Percentiles rank a stretch among this genome's conserved stretches.
Evolutionary conservation across 2,329 filamentous ascomycete genomes (phyloP).

Genomic region (Fusarium pseudonygamai): DNA sequence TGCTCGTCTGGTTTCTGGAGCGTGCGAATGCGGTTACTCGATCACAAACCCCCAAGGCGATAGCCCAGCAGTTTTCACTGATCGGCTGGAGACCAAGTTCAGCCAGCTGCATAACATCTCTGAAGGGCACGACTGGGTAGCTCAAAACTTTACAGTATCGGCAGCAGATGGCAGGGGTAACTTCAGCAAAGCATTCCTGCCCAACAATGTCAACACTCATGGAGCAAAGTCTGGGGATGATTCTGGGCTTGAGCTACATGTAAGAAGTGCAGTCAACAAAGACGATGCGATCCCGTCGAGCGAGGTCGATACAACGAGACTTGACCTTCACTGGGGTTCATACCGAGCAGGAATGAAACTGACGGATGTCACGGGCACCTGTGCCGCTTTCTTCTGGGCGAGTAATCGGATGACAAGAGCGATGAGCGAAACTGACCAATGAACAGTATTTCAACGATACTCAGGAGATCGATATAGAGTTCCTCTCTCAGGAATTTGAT

Average conservation of each 20-base stretch:
- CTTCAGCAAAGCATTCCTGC: slow-evolving; percentile 71
- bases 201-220: slow-evolving; percentile 64
- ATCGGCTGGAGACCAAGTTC: slow-evolving; percentile 78
- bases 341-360: slow-evolving; percentile 75
- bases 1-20: slow-evolving; percentile 46
- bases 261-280: slow-evolving; percentile 56
- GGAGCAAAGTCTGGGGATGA: slow-evolving; percentile 19
- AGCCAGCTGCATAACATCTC: slow-evolving; percentile 61
- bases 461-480: slow-evolving; percentile 84
- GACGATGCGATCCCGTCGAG: slow-evolving; percentile 65
- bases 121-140: slow-evolving; percentile 68
- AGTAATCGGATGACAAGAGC: slow-evolving; percentile 30
- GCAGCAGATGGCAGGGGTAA: slow-evolving; percentile 66
- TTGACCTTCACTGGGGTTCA: slow-evolving; percentile 74
- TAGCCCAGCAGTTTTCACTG: slow-evolving; percentile 67
- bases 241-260: slow-evolving; percentile 66
- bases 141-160: slow-evolving; percentile 73
- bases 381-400: slow-evolving; percentile 84
- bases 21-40: slow-evolving; percentile 79
- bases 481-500: slow-evolving; percentile 74
- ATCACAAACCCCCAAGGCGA: slow-evolving; percentile 56
- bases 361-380: slow-evolving; percentile 70
- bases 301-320: slow-evolving; percentile 69
- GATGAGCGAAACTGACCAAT: neutral
- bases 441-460: slow-evolving; percentile 78